Evolutionary conservation across 805 yeast species (phyloP).

Genomic region (Wickerhamiella spandovensis): DNA sequence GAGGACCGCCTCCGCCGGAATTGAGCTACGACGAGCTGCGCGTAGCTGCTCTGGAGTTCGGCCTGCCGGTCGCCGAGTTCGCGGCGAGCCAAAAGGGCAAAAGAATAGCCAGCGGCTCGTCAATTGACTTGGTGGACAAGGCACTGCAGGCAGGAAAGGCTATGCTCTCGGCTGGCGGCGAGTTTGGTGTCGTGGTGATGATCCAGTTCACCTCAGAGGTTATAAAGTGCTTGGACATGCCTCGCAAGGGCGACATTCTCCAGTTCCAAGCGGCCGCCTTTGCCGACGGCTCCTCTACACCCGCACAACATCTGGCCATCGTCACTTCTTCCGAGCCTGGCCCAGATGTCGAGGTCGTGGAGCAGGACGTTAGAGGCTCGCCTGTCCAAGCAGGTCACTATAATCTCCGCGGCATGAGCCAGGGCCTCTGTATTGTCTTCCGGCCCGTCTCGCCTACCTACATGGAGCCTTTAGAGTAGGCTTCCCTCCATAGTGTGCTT

Average conservation of each 20-base stretch:
- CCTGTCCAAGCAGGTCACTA: constrained; percentile 17
- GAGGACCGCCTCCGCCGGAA: constrained; percentile 32
- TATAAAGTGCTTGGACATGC: constrained; percentile 13
- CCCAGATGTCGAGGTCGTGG: constrained; percentile 14
- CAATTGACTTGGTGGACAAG: constrained; percentile 28
- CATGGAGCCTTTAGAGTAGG: constrained; percentile 19
- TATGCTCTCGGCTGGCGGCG: constrained; percentile 19
- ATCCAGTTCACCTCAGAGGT: constrained; percentile 8
- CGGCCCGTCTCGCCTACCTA: constrained; percentile 24
- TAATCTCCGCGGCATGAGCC: constrained; percentile 17
- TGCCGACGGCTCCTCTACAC: constrained; percentile 10
- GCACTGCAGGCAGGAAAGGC: constrained; percentile 20
- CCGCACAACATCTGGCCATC: constrained; percentile 27
- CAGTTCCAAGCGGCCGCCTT: constrained; percentile 24
- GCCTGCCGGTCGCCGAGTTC: constrained; percentile 24
- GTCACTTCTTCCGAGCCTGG: constrained; percentile 11
- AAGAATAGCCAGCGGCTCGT: constrained; percentile 27
- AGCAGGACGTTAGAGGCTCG: constrained; percentile 9
- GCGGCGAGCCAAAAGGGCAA: constrained; percentile 22
- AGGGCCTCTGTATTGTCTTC: constrained; percentile 22
- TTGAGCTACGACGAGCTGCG: constrained; percentile 19
- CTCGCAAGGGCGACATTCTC: constrained; percentile 25
- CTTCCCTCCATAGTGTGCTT: no score
- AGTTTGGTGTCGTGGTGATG: constrained; percentile 21
- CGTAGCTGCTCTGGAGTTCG: constrained; percentile 18